Evolutionary conservation across 805 yeast species (phyloP), one percentile per base, ranked within the genome.

Genomic region (Starmerella gropengiesseri): DNA sequence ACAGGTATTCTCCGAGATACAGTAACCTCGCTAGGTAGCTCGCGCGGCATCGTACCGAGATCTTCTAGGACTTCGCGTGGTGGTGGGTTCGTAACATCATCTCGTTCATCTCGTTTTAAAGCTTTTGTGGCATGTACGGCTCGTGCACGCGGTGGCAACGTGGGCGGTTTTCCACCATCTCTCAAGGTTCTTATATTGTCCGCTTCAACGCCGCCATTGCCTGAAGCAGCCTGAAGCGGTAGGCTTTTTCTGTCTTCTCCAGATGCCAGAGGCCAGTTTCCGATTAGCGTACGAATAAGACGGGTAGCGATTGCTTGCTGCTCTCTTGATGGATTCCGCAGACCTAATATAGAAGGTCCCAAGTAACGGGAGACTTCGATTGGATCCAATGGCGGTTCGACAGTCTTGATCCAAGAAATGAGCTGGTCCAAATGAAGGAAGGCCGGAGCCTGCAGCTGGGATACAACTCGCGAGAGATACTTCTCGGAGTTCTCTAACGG

Each of bases 261-360:
- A 12, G 21, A 2, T 31, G n/a, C 25, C 4, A 25, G 33, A 7
- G 41, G 34, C 51, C 51, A 80, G 50, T 66, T 56, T 26, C 66
- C 73, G 30, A 79, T 52, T 6, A 78, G 50, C 46, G 73, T 75
- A 42, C 68, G 70, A 17, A 77, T 60, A 44, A 71, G 74, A 37
- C 82, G 62, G 19, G 68, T 65, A 1, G 78, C 75, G 14, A 78
- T 66, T 7, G 71, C 64, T 7, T 69, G 49, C 35, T 67, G 60
- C 47, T 75, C 76, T 31, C 68, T 66, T 45, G 67, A 70, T 4
- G 69, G 64, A 3, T 65, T 54, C 26, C 60, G 61, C 50, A 72
- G 73, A 33, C 78, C 78, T 43, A 78, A 69, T 25, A 81, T 51
- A 12, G 79, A 69, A 16, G 78, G 74, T 7, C 73, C 65, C 32